phyloP scores from a whole-genome alignment of 208 protist species.

The Trypanosoma scelopori region DNA sequence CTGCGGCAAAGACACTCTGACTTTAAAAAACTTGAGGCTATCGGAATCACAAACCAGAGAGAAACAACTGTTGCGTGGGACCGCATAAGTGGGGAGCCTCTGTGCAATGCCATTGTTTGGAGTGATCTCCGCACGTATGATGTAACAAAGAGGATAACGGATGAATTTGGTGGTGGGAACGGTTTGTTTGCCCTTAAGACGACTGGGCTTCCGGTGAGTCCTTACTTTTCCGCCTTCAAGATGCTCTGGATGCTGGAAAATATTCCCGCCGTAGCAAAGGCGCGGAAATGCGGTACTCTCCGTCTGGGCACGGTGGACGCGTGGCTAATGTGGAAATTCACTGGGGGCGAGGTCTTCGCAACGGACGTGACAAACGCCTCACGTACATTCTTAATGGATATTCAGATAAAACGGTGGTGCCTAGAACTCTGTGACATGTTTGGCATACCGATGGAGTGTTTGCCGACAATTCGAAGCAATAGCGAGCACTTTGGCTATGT shows the following conservation, averaged over 20 bases:
- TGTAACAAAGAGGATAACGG: slow-evolving; percentile 41
- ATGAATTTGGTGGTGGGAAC: slow-evolving; percentile 46
- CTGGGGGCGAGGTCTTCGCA: slow-evolving; percentile 74
- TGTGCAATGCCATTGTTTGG: slow-evolving; percentile 97
- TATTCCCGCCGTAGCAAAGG: slow-evolving; percentile 75
- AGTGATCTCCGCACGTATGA: slow-evolving; percentile 78
- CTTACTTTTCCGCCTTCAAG: slow-evolving; percentile 98
- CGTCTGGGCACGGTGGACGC: slow-evolving; percentile 97
- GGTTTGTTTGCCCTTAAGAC: slow-evolving; percentile 40
- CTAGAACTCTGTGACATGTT: slow-evolving; percentile 71
- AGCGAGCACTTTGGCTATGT: slow-evolving; percentile 67
- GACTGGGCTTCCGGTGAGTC: slow-evolving; percentile 93
- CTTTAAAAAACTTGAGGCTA: slow-evolving; percentile 53
- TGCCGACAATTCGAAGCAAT: slow-evolving; percentile 93
- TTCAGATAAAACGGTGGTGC: slow-evolving; percentile 95
- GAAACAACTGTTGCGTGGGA: slow-evolving; percentile 99
- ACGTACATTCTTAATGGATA: slow-evolving; percentile 98
- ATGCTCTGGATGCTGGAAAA: slow-evolving; percentile 97
- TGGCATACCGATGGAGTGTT: slow-evolving; percentile 75
- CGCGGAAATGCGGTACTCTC: slow-evolving; percentile 56
- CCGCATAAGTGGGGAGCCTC: slow-evolving; percentile 87
- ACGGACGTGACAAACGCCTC: slow-evolving; percentile 98
- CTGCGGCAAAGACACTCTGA: slow-evolving; percentile 33
- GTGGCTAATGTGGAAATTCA: slow-evolving; percentile 97
- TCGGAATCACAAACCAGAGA: slow-evolving; percentile 99